Base-by-base conservation (phyloP, 2,329 filamentous ascomycete genomes). In the Ophiosphaerella herpotricha region DNA sequence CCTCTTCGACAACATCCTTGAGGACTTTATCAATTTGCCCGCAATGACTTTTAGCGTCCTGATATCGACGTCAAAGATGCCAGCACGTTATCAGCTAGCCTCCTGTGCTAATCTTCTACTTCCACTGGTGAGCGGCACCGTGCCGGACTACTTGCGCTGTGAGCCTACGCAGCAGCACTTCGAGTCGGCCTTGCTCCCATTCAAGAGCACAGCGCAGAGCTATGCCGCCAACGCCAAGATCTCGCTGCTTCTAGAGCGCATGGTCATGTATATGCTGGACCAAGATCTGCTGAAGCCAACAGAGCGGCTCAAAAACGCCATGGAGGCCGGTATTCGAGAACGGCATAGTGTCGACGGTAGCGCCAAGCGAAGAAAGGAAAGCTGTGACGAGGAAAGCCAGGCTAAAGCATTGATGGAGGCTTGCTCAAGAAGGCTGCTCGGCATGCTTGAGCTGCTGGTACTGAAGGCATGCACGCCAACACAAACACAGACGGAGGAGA, bases 1-100 rank as follows among this genome's bases (percentile, higher is more conserved):
- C 33, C 78, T 90, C 14, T 86, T 86, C 64, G 80, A 84, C 56
- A 77, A 80, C 32, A 81, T 84, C 57, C 79, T 82, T 31, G 78
- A 82, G 42, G 77, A 78, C 47, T 71, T 89, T 32, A 81, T 82
- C 51, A 77, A 79, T n/a, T 74, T 87, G 1, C 82, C 86, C 0
- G 74, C 87, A 1, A 71, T 78, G 1, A 70, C 81, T 16, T 89
- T 89, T 59, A 72, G 79, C 5, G 73, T 82, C 1, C 80, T 89
- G 56, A 66, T 85, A 5, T 75, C 78, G 55, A 73, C 78, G 45
- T 73, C 78, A 7, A 70, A 76, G 21, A 73, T 82, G 5, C 66
- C 74, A 1, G 68, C 73, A 0, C 61, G 72, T 23, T 71, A 75
- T 2, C 78, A 80, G 40, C 75, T 78, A 26, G 78, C 78, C 2